These are phyloP conservation scores for Neostapfia colusana DNA, from an alignment of 176 grass and related monocot species.

Conservation along the genomic window DNA sequence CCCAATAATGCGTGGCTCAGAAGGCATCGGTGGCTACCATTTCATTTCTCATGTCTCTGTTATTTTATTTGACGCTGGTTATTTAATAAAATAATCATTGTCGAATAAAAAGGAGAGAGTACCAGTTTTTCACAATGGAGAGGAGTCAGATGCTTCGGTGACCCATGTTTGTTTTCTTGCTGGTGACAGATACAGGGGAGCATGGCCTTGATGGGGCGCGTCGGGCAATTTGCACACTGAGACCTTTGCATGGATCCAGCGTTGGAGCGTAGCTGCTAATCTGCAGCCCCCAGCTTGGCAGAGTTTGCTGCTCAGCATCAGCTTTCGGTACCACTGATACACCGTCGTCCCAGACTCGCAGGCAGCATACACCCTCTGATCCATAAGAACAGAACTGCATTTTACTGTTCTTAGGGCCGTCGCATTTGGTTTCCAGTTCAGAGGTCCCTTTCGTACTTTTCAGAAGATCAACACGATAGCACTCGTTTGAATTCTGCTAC, in stretches of 20 bases:
- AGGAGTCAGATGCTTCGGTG: background rate
- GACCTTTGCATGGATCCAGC: slow-evolving; percentile 39
- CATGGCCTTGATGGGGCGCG: slow-evolving; percentile 1
- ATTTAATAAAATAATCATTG: too few species aligned
- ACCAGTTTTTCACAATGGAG: slow-evolving; percentile 13
- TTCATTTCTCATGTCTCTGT: slow-evolving; percentile 7
- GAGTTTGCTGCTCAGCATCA: slow-evolving; percentile 11
- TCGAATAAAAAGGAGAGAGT: too few species aligned
- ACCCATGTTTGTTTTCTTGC: slow-evolving; percentile 33
- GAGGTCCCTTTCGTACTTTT: slow-evolving; percentile 43
- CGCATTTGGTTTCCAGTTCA: background rate
- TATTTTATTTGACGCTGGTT: too few species aligned
- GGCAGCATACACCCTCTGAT: slow-evolving; percentile 19
- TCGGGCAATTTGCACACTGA: slow-evolving; percentile 37
- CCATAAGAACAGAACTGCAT: slow-evolving; percentile 3
- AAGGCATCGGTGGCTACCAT: slow-evolving; percentile 4
- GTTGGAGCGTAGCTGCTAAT: slow-evolving; percentile 34
- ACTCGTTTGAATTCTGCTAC: background rate
- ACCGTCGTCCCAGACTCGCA: background rate
- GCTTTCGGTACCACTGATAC: background rate
- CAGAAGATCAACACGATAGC: background rate
- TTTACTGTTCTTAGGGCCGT: slow-evolving; percentile 16
- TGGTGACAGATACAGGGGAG: slow-evolving; percentile 33
- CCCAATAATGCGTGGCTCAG: slow-evolving; percentile 25
- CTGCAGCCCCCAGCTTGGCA: background rate